Percentiles rank a stretch among this genome's conserved stretches.
These are phyloP conservation scores for Aspergillus wentii DNA, from an alignment of 495 filamentous ascomycete species.

Conservation along the genomic window DNA sequence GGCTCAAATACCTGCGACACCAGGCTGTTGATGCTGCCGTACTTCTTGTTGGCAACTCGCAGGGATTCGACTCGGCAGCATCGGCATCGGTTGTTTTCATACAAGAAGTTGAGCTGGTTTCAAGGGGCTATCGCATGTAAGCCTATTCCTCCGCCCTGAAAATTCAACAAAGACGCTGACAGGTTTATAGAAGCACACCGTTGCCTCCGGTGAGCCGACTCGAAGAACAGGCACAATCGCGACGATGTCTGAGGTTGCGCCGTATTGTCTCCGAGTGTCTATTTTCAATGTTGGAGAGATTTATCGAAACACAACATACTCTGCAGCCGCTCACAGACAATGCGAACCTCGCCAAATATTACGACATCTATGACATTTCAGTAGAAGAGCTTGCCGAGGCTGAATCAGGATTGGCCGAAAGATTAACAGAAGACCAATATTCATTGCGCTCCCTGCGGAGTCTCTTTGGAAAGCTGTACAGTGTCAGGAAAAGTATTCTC, in stretches of 20 bases:
- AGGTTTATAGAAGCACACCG: conserved; percentile 63
- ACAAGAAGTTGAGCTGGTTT: conserved; percentile 94
- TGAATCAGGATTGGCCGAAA: conserved; percentile 52
- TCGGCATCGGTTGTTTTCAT: conserved; percentile 80
- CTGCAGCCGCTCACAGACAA: conserved; percentile 71
- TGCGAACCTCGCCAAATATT: conserved; percentile 79
- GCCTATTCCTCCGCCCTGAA: conserved; percentile 15
- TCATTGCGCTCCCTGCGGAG: conserved; percentile 76
- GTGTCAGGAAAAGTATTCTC: conserved; percentile 73
- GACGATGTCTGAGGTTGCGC: conserved; percentile 75
- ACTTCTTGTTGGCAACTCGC: conserved; percentile 66
- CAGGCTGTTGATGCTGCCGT: conserved; percentile 73
- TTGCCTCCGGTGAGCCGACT: conserved; percentile 79
- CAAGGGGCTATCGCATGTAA: conserved; percentile 88
- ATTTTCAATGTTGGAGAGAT: conserved; percentile 61
- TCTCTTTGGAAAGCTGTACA: conserved; percentile 72
- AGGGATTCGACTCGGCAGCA: conserved; percentile 76
- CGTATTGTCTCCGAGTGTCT: conserved; percentile 65
- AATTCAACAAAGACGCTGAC: conserved; percentile 34
- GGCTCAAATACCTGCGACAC: conserved; percentile 76
- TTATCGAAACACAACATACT: conserved; percentile 58
- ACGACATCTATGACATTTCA: conserved; percentile 88
- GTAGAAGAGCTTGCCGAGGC: conserved; percentile 69
- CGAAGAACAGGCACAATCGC: conserved; percentile 70
- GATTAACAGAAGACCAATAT: conserved; percentile 66